Evolutionary conservation across 2,329 filamentous ascomycete genomes (phyloP).

Genomic region (Leptographium galeiforme): DNA sequence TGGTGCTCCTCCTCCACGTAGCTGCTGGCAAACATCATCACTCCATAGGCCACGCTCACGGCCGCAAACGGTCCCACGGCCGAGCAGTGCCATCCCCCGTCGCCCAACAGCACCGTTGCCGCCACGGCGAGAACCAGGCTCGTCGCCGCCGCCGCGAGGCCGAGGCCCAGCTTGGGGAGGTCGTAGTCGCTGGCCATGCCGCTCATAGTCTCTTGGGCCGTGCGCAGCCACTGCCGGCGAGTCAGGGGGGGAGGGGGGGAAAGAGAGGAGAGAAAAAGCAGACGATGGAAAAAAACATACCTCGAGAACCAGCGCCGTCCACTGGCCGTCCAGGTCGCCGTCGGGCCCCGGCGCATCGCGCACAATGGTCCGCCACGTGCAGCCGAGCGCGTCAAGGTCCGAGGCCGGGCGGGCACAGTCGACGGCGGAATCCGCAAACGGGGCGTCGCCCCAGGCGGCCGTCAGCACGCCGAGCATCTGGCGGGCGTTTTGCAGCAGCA

Average conservation of each 20-base stretch:
- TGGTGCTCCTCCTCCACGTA: constrained; percentile 98
- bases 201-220: constrained; percentile 70
- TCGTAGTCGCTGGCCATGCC: constrained; percentile 89
- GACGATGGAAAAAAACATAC: constrained; percentile 18
- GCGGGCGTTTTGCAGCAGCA: constrained; percentile 64
- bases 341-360: constrained; percentile 7
- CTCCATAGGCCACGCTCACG: constrained; percentile 50
- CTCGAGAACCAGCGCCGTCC: constrained; percentile 22
- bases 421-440: constrained; percentile 20
- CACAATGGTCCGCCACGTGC: constrained; percentile 46
- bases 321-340: constrained; percentile 7
- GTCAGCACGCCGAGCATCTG: constrained; percentile 70
- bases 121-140: constrained; percentile 28
- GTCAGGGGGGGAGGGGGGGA: neutral
- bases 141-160: constrained; percentile 23
- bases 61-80: constrained; percentile 29
- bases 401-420: constrained; percentile 18
- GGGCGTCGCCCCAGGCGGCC: constrained; percentile 49
- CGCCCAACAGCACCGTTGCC: constrained; percentile 17
- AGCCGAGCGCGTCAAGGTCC: constrained; percentile 47
- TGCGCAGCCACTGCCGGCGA: constrained; percentile 44
- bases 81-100: neutral
- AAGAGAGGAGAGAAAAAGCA: neutral
- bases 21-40: constrained; percentile 96
- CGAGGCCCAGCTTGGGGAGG: constrained; percentile 44